Evolutionary conservation across 1,139 yeast genomes (phyloP).

Genomic region (Sugiyamaella pinicola): DNA sequence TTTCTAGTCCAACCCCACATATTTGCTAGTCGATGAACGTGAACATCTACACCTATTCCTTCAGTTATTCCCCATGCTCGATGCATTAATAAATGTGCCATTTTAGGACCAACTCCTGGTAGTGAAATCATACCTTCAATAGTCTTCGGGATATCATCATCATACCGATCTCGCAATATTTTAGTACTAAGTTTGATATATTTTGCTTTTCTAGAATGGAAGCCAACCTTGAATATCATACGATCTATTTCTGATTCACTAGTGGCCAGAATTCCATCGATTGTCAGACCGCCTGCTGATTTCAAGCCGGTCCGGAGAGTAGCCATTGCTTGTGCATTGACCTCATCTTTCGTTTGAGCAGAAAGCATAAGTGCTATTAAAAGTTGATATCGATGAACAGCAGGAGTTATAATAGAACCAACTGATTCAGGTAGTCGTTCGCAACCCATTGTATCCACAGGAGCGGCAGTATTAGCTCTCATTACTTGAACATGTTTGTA

Average conservation of each 20-base stretch:
- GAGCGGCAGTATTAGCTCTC: conserved; percentile 67
- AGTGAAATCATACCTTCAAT: conserved; percentile 65
- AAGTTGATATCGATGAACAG: conserved; percentile 66
- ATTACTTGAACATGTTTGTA: conserved; percentile 65
- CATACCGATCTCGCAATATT: conserved; percentile 53
- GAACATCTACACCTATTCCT: conserved; percentile 96
- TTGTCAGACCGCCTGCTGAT: conserved; percentile 39
- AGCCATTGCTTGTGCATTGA: conserved; percentile 72
- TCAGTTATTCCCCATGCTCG: conserved; percentile 72
- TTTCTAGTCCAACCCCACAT: conserved; percentile 75
- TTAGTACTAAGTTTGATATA: conserved; percentile 66
- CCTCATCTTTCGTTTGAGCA: conserved; percentile 90
- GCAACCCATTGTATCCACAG: conserved; percentile 91
- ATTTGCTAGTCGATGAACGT: conserved; percentile 76
- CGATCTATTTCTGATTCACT: conserved; percentile 61
- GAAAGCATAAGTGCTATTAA: conserved; percentile 82
- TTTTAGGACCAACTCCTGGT: conserved; percentile 96
- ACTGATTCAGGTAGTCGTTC: conserved; percentile 60
- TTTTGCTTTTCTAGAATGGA: conserved; percentile 75
- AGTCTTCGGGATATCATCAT: conserved; percentile 63
- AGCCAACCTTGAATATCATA: conserved; percentile 80
- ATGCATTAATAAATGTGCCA: conserved; percentile 83
- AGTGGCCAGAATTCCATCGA: conserved; percentile 49
- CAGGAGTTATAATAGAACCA: conserved; percentile 38
- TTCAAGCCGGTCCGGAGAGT: conserved; percentile 50